phyloP scores from a whole-genome alignment of 2,329 filamentous ascomycete species.

The Talaromyces piceae region DNA sequence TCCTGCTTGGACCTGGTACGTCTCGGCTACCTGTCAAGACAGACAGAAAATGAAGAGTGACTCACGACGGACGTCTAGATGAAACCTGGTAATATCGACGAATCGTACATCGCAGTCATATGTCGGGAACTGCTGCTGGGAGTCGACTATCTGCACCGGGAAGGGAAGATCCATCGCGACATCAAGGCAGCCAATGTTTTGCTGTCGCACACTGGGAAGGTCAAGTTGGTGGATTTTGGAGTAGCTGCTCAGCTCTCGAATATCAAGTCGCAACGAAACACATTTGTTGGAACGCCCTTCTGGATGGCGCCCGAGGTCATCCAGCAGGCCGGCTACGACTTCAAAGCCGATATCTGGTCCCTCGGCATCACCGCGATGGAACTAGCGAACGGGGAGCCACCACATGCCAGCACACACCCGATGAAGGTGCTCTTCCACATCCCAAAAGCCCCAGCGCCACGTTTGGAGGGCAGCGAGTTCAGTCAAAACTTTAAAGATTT shows the following conservation, averaged over 20 bases:
- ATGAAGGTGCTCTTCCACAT: conserved; percentile 94
- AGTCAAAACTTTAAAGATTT: conserved; percentile 93
- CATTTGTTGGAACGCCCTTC: conserved; percentile 93
- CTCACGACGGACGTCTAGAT: conserved; percentile 49
- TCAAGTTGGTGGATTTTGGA: conserved; percentile 95
- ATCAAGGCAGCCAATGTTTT: conserved; percentile 95
- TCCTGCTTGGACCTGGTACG: conserved; percentile 87
- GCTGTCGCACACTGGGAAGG: conserved; percentile 81
- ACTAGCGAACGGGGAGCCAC: conserved; percentile 81
- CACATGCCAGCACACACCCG: conserved; percentile 74
- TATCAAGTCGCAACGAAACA: conserved; percentile 95
- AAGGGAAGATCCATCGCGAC: conserved; percentile 93
- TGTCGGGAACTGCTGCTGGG: conserved; percentile 85
- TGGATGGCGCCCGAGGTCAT: conserved; percentile 98
- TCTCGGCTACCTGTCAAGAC: background rate
- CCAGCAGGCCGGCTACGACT: conserved; percentile 74
- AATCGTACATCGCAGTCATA: conserved; percentile 87
- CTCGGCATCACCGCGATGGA: conserved; percentile 88
- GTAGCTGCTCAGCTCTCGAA: conserved; percentile 95
- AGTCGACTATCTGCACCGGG: conserved; percentile 84
- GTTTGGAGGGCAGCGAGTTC: conserved; percentile 71
- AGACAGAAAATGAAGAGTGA: background rate
- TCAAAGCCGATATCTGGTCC: conserved; percentile 91
- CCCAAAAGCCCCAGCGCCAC: conserved; percentile 77
- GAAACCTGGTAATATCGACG: conserved; percentile 81